Evolutionary conservation across 1,139 yeast species (phyloP).

Genomic region (Geotrichum australiense): DNA sequence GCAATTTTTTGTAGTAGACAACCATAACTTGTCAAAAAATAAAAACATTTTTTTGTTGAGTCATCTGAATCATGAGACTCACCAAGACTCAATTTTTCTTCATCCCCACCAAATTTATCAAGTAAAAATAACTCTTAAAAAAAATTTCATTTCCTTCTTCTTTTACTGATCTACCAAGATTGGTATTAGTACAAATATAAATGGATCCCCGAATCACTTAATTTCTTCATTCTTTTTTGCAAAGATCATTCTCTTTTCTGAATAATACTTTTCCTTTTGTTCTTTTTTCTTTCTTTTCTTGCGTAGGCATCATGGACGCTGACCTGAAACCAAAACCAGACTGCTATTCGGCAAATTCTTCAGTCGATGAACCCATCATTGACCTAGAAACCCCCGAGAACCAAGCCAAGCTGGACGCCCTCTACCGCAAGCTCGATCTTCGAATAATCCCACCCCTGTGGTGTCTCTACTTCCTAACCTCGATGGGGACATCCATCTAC

Average conservation of each 20-base stretch:
- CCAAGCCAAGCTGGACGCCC: conserved; percentile 44
- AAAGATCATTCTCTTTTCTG: not conserved
- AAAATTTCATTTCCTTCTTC: not conserved
- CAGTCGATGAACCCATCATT: not conserved
- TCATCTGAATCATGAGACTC: conserved; percentile 10
- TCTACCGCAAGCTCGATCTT: conserved; percentile 59
- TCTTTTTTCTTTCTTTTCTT: not conserved
- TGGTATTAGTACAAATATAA: no score
- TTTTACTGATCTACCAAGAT: no score
- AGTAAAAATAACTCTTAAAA: not conserved
- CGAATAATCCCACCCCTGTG: conserved; percentile 80
- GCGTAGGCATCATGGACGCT: not conserved
- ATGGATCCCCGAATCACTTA: not conserved
- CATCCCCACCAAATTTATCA: not conserved
- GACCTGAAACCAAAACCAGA: not conserved
- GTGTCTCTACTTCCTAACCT: conserved; percentile 70
- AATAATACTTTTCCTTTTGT: not conserved
- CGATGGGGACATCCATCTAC: conserved; percentile 71
- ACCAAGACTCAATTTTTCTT: not conserved
- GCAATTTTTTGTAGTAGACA: no score
- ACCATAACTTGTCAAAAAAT: no score
- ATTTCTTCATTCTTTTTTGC: not conserved
- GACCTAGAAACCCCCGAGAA: conserved; percentile 15
- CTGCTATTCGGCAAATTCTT: not conserved
- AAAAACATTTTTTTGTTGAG: conserved; percentile 10